phyloP scores from a whole-genome alignment of 768 basidiomycete species.

The Floccularia luteovirens region DNA sequence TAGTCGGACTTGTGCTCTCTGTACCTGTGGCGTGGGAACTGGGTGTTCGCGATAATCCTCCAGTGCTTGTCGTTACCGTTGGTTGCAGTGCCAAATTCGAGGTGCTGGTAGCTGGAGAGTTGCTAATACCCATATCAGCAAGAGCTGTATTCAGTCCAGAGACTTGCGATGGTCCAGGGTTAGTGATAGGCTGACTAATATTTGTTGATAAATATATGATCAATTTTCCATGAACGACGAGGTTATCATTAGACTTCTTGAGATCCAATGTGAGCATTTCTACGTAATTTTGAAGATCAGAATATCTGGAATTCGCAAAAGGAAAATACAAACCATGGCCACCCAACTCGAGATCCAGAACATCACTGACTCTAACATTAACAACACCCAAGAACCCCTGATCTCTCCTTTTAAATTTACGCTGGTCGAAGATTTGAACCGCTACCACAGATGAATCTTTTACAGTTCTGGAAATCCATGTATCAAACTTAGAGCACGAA shows the following conservation, averaged over 20 bases:
- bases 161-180: slow-evolving; percentile 73
- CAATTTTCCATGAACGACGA: slow-evolving; percentile 95
- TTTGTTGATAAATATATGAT: slow-evolving; percentile 96
- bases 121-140: slow-evolving; percentile 52
- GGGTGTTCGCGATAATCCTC: slow-evolving; percentile 49
- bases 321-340: slow-evolving; percentile 68
- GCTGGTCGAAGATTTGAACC: slow-evolving; percentile 98
- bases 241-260: slow-evolving; percentile 98
- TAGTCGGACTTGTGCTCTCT: slow-evolving; percentile 32
- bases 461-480: slow-evolving; percentile 53
- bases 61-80: slow-evolving; percentile 25
- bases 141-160: slow-evolving; percentile 51
- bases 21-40: slow-evolving; percentile 59
- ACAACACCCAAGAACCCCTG: slow-evolving; percentile 98
- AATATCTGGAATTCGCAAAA: neutral
- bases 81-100: slow-evolving; percentile 37
- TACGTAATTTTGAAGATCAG: slow-evolving; percentile 18
- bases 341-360: slow-evolving; percentile 85
- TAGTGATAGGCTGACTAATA: slow-evolving; percentile 73
- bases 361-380: slow-evolving; percentile 87
- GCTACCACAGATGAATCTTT: slow-evolving; percentile 98
- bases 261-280: slow-evolving; percentile 97
- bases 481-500: neutral
- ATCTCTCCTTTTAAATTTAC: slow-evolving; percentile 97
- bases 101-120: slow-evolving; percentile 53